These are phyloP conservation scores for Suhomyces tanzawaensis DNA, from an alignment of 805 yeast genomes.

Conservation along the genomic window DNA sequence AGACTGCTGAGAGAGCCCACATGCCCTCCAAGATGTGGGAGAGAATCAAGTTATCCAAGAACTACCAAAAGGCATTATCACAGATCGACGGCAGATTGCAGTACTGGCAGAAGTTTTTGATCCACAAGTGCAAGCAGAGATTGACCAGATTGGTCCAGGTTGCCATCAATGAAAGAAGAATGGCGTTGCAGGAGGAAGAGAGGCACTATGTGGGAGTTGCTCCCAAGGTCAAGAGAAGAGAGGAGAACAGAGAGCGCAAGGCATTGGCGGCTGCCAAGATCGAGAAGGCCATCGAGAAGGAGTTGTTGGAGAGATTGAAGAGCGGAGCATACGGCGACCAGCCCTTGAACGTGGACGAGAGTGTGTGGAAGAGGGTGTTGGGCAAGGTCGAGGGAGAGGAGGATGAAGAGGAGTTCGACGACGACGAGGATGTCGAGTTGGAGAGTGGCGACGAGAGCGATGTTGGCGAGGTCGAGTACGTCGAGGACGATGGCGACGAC, in stretches of 20 bases:
- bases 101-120: conserved; percentile 89
- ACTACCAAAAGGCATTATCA: conserved; percentile 80
- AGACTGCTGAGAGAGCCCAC: conserved; percentile 96
- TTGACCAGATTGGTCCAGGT: conserved; percentile 93
- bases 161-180: conserved; percentile 89
- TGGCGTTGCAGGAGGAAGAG: conserved; percentile 87
- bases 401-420: conserved; percentile 61
- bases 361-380: conserved; percentile 91
- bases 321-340: conserved; percentile 98
- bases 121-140: conserved; percentile 95
- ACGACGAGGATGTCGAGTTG: conserved; percentile 54
- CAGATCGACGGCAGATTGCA: conserved; percentile 85
- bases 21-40: conserved; percentile 95
- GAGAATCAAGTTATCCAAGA: conserved; percentile 83
- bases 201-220: conserved; percentile 90
- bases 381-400: conserved; percentile 57
- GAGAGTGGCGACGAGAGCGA: conserved; percentile 51
- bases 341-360: conserved; percentile 94
- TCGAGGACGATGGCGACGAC: conserved; percentile 86
- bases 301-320: conserved; percentile 88
- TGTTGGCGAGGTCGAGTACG: conserved; percentile 80
- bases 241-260: conserved; percentile 90
- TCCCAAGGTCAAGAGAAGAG: conserved; percentile 93
- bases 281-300: conserved; percentile 95
- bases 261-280: conserved; percentile 96